Percentiles rank a stretch among this genome's conserved stretches.
Conservation (phyloP, 2,329 filamentous ascomycete species). For the Alternaria tenuissima region DNA sequence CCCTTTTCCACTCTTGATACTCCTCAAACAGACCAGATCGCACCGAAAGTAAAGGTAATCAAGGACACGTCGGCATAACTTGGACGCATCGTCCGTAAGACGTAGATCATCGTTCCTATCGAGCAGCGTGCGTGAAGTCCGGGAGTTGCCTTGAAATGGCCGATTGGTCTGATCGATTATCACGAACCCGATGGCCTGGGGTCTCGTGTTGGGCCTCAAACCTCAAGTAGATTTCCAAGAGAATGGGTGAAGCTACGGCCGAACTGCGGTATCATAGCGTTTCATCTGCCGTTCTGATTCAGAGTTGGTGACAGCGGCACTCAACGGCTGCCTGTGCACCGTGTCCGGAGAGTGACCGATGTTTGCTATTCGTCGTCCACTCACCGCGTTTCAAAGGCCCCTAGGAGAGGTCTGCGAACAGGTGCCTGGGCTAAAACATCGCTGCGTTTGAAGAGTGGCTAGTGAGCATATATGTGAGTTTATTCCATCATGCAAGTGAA, state of each 20-base stretch:
- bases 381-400: constrained; percentile 1
- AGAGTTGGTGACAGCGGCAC: not conserved
- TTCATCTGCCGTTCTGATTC: not conserved
- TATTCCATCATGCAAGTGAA: constrained; percentile 1
- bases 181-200: not conserved
- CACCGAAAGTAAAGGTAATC: not conserved
- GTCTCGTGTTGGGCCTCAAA: constrained; percentile 2
- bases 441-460: not conserved
- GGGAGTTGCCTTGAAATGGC: not conserved
- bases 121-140: not conserved
- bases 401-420: not conserved
- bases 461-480: not conserved
- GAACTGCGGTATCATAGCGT: not conserved
- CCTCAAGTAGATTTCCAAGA: not conserved
- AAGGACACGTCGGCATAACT: not conserved
- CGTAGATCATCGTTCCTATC: not conserved
- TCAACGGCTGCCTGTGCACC: not conserved
- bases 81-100: not conserved
- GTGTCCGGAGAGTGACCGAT: not conserved
- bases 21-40: not conserved
- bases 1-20: not conserved
- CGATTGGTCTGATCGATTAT: constrained; percentile 2
- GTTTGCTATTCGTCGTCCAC: constrained; percentile 1
- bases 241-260: not conserved
- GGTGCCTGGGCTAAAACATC: constrained; percentile 1